phyloP scores from a whole-genome alignment of 169 alveolate genomes.

The Plasmodium knowlesi region DNA sequence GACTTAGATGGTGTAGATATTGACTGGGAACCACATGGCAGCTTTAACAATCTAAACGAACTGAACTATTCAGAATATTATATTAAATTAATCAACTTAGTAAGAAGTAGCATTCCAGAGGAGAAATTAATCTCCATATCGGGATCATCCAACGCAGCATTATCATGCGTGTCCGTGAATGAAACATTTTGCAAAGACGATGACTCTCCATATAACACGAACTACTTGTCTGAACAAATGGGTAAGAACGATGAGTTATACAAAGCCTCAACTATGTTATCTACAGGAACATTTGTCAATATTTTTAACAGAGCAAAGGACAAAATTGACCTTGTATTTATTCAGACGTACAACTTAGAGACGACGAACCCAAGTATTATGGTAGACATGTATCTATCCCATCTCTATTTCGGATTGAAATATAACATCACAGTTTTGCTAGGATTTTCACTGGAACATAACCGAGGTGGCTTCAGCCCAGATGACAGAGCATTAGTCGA shows the following conservation, averaged over 20 bases:
- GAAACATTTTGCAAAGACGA: constrained; percentile 53
- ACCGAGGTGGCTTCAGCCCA: constrained; percentile 66
- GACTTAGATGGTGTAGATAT: constrained; percentile 68
- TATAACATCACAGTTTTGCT: constrained; percentile 31
- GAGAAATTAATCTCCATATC: constrained; percentile 42
- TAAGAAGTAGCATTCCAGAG: constrained; percentile 41
- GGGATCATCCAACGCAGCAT: constrained; percentile 62
- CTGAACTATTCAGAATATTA: constrained; percentile 26
- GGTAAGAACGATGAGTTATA: constrained; percentile 18
- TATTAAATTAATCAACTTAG: constrained; percentile 29
- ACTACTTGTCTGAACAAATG: constrained; percentile 40
- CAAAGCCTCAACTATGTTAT: constrained; percentile 41
- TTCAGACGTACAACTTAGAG: constrained; percentile 57
- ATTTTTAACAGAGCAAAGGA: constrained; percentile 58
- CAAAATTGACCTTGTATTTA: constrained; percentile 58
- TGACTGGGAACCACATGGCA: constrained; percentile 73
- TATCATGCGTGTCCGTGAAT: constrained; percentile 44
- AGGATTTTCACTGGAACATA: constrained; percentile 55
- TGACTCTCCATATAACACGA: constrained; percentile 44
- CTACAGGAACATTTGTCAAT: constrained; percentile 53
- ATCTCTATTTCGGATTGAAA: constrained; percentile 49
- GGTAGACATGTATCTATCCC: constrained; percentile 63
- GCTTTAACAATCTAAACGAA: constrained; percentile 56
- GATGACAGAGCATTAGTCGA: constrained; percentile 30
- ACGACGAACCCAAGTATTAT: constrained; percentile 35